Evolutionary conservation across 306 rosid genomes (phyloP).

Genomic region (Rosa chinensis): DNA sequence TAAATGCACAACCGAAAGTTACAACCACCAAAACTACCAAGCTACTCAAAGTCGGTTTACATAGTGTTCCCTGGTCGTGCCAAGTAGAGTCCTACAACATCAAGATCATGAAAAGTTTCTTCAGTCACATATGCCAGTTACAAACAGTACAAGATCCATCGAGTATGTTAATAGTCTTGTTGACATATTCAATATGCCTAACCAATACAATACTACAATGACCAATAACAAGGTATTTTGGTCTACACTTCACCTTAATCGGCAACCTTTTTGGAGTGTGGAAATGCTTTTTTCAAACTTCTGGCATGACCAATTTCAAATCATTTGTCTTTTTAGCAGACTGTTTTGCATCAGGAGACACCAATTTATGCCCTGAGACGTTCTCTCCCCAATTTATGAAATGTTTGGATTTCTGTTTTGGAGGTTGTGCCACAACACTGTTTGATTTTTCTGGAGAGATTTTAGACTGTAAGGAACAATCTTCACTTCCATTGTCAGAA

Average conservation of each 20-base stretch:
- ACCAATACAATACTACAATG: not conserved
- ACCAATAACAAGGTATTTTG: not conserved
- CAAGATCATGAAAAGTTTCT: not conserved
- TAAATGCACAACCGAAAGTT: not conserved
- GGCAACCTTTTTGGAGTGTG: not conserved
- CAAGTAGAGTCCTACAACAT: not conserved
- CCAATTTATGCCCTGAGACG: constrained; percentile 10
- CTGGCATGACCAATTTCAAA: not conserved
- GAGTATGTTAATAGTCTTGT: not conserved
- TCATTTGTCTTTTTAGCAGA: not conserved
- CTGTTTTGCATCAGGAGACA: constrained; percentile 6
- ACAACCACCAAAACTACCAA: not conserved
- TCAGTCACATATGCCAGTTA: not conserved
- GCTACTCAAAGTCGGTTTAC: not conserved
- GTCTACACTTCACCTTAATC: constrained; percentile 1
- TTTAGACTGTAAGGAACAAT: not conserved
- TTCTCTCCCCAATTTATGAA: constrained; percentile 38
- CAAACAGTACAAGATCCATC: not conserved
- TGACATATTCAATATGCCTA: not conserved
- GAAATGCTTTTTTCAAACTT: not conserved
- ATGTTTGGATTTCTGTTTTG: constrained; percentile 29
- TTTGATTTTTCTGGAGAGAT: constrained; percentile 39
- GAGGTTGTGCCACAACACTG: constrained; percentile 30
- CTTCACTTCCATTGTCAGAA: not conserved
- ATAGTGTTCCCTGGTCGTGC: not conserved